Conservation (phyloP, 495 filamentous ascomycete species). For the Xylaria longipes region DNA sequence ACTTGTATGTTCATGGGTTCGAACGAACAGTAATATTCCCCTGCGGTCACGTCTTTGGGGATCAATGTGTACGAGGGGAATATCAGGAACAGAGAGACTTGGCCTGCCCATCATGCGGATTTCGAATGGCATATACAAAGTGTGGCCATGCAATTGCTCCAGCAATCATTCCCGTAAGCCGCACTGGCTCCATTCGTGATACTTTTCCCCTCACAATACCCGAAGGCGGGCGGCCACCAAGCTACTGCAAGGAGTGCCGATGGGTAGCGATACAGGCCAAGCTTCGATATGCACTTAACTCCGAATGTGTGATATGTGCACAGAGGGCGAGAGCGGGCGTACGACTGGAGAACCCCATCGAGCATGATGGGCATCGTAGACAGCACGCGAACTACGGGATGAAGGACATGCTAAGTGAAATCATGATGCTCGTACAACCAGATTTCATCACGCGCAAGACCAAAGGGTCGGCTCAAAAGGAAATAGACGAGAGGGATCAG, state of each 20-base stretch:
- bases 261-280: conserved; percentile 31
- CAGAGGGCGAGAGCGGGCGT: conserved; percentile 18
- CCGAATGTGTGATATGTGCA: conserved; percentile 35
- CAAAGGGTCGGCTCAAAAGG: conserved; percentile 24
- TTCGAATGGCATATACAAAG: conserved; percentile 30
- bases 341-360: conserved; percentile 14
- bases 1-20: conserved; percentile 29
- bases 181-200: conserved; percentile 30
- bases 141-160: conserved; percentile 35
- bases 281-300: conserved; percentile 30
- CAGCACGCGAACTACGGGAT: conserved; percentile 32
- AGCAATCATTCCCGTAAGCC: conserved; percentile 28
- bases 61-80: conserved; percentile 33
- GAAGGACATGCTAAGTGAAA: conserved; percentile 23
- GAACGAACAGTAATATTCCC: conserved; percentile 34
- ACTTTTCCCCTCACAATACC: conserved; percentile 37
- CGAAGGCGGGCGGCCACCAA: conserved; percentile 31
- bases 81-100: conserved; percentile 17
- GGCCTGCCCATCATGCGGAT: conserved; percentile 36
- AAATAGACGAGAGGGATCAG: conserved; percentile 29
- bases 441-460: conserved; percentile 39
- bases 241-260: conserved; percentile 34
- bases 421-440: conserved; percentile 31
- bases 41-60: conserved; percentile 40
- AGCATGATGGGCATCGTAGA: conserved; percentile 28